These are phyloP conservation scores for Hypoxylon sp. DNA, from an alignment of 2,329 filamentous ascomycete genomes.

Conservation along the genomic window DNA sequence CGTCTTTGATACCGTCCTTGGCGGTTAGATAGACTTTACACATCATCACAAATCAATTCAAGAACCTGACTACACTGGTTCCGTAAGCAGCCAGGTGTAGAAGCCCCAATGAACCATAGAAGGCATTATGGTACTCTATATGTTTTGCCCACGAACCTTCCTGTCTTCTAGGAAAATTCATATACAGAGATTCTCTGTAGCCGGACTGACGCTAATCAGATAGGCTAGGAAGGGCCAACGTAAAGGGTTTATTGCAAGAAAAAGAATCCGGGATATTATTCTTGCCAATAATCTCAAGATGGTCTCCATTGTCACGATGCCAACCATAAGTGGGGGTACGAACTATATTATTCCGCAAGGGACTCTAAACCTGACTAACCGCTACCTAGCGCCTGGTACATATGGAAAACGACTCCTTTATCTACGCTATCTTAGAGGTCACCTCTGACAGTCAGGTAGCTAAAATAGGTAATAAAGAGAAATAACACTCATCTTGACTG, in stretches of 20 bases:
- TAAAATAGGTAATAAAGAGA: no score
- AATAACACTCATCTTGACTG: no score
- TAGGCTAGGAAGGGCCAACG: background rate
- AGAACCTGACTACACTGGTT: background rate
- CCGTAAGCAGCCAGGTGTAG: background rate
- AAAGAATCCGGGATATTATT: background rate
- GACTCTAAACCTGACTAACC: no score
- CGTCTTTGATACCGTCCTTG: constrained; percentile 9
- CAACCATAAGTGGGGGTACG: no score
- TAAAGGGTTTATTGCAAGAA: background rate
- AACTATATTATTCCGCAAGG: no score
- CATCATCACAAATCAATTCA: background rate
- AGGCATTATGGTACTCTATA: background rate
- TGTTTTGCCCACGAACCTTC: background rate
- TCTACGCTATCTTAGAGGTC: no score
- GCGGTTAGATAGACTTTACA: constrained; percentile 3
- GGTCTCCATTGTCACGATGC: no score
- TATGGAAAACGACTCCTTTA: no score
- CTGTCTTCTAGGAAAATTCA: background rate
- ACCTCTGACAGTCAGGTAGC: no score
- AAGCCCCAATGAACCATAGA: background rate
- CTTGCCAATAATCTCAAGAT: no score
- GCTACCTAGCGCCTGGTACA: no score
- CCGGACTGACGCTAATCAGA: no score
- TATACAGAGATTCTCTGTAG: background rate